Conservation (phyloP, 2,329 filamentous ascomycete species). For the Eurotiales sp. region DNA sequence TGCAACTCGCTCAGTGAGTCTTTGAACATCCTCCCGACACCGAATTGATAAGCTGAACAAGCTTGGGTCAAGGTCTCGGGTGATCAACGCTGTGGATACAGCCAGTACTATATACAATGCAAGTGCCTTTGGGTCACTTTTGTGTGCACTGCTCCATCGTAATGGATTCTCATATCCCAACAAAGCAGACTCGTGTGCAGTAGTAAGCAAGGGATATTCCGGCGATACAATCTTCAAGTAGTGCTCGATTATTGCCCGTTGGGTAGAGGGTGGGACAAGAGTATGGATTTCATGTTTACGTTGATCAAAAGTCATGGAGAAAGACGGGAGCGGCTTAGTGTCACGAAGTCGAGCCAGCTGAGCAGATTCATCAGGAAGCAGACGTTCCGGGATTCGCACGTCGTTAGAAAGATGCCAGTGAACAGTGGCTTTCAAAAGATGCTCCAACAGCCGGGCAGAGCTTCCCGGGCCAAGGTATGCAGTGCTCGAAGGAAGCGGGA, state of each 20-base stretch:
- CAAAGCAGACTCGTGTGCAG: neutral
- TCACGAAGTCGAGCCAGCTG: neutral
- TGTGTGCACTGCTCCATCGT: neutral
- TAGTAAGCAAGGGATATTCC: neutral
- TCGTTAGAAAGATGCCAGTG: neutral
- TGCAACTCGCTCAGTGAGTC: neutral
- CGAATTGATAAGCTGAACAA: neutral
- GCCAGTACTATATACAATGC: neutral
- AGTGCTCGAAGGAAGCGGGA: neutral
- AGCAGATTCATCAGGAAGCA: neutral
- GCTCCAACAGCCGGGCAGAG: neutral
- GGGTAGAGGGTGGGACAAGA: neutral
- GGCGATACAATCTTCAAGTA: neutral
- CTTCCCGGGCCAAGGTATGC: neutral
- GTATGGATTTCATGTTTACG: neutral
- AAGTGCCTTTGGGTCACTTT: neutral
- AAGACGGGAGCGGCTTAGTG: neutral
- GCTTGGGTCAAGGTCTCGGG: neutral
- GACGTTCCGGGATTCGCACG: neutral
- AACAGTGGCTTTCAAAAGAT: neutral
- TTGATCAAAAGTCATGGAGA: neutral
- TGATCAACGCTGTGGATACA: neutral
- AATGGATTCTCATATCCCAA: neutral
- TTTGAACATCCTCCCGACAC: neutral
- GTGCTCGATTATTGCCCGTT: neutral